A percentile compares a stretch with the other conserved stretches of the same genome.
phyloP scores from a whole-genome alignment of 257 asterid species.

The Rhazya stricta region DNA sequence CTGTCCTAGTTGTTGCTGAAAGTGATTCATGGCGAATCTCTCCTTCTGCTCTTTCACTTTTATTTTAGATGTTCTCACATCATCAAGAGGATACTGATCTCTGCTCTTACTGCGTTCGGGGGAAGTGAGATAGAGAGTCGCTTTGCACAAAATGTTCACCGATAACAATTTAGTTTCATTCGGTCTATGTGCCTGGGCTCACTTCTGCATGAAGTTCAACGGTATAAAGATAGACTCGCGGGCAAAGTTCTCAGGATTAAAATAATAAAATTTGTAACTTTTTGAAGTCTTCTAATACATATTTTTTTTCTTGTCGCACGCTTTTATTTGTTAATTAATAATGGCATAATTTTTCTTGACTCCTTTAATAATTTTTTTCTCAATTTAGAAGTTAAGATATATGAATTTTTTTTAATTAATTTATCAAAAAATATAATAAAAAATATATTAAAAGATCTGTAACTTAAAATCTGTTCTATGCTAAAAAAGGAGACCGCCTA shows the following conservation, averaged over 20 bases:
- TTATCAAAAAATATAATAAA: too few species aligned
- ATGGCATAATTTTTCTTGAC: too few species aligned
- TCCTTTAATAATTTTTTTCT: too few species aligned
- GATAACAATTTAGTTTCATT: neutral
- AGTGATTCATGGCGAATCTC: neutral
- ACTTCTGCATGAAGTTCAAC: neutral
- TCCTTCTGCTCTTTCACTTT: neutral
- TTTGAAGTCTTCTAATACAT: too few species aligned
- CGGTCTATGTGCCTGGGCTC: neutral
- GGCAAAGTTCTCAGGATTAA: neutral
- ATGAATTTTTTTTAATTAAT: too few species aligned
- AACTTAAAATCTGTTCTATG: neutral
- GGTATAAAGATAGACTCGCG: neutral
- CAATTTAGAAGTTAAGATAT: too few species aligned
- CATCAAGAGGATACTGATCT: neutral
- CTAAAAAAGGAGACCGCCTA: neutral
- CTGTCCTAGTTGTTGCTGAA: neutral
- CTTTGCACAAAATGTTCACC: neutral
- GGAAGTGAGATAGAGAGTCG: neutral
- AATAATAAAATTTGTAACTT: neutral
- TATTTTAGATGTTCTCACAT: neutral
- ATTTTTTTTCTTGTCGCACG: too few species aligned
- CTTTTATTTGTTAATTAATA: too few species aligned
- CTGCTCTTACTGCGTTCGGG: too few species aligned
- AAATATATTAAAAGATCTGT: too few species aligned